Conservation (phyloP, 306 rosid species). For the Vigna nakashimae region DNA sequence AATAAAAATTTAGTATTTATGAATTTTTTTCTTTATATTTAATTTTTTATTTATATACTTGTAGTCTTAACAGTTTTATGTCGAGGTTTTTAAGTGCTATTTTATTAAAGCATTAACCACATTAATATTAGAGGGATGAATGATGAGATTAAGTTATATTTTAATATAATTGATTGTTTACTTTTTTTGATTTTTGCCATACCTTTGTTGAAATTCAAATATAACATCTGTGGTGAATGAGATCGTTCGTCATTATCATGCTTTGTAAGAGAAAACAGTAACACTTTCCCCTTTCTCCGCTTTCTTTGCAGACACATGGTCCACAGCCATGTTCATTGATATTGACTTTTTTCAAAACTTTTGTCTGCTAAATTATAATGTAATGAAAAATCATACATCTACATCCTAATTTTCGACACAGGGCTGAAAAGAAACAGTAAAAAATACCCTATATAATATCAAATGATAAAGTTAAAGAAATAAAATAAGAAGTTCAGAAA, state of each 20-base stretch:
- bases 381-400: neutral
- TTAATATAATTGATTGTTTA: neutral
- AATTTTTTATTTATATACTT: too few species aligned
- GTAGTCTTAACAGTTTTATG: too few species aligned
- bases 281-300: slow-evolving; percentile 40
- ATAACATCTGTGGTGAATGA: neutral
- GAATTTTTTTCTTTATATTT: too few species aligned
- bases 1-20: too few species aligned
- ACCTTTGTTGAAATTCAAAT: slow-evolving; percentile 33
- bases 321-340: slow-evolving; percentile 49
- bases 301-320: slow-evolving; percentile 46
- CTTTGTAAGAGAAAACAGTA: slow-evolving; percentile 37
- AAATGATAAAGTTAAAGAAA: neutral
- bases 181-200: neutral
- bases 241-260: slow-evolving; percentile 35
- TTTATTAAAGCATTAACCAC: too few species aligned
- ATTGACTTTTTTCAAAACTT: slow-evolving; percentile 48
- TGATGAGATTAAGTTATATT: too few species aligned
- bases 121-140: too few species aligned
- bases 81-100: too few species aligned
- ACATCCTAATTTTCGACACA: neutral
- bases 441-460: neutral
- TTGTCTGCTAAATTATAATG: slow-evolving; percentile 16
- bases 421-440: neutral
- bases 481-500: neutral